Evolutionary conservation across 2,329 filamentous ascomycete genomes (phyloP).

Genomic region (Fusarium concolor): DNA sequence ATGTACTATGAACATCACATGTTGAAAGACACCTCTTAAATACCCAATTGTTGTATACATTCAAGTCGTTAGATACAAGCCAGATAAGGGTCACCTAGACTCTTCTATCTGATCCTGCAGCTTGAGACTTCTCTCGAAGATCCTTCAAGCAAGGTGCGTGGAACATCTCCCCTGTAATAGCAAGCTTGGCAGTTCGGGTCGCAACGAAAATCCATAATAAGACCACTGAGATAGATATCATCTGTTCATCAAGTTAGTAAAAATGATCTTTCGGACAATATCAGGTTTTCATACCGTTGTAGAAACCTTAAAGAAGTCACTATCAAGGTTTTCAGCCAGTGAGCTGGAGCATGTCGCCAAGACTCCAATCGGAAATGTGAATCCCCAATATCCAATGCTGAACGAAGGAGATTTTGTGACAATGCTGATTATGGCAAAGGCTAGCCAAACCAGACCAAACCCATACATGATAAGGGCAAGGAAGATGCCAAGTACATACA

Average conservation of each 20-base stretch:
- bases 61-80: neutral
- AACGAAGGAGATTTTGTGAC: slow-evolving; percentile 57
- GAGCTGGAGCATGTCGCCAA: slow-evolving; percentile 56
- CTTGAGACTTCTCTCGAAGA: slow-evolving; percentile 49
- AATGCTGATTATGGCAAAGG: slow-evolving; percentile 57
- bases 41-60: neutral
- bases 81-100: slow-evolving; percentile 35
- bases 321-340: slow-evolving; percentile 56
- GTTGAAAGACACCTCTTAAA: neutral
- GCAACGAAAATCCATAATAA: slow-evolving; percentile 58
- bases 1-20: no score
- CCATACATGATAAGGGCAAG: slow-evolving; percentile 58
- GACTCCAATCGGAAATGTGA: slow-evolving; percentile 61
- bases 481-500: slow-evolving; percentile 69
- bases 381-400: slow-evolving; percentile 62
- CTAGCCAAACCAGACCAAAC: slow-evolving; percentile 58
- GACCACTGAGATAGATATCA: slow-evolving; percentile 56
- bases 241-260: slow-evolving; percentile 43
- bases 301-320: slow-evolving; percentile 57
- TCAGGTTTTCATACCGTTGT: slow-evolving; percentile 48
- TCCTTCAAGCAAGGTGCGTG: slow-evolving; percentile 58
- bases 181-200: slow-evolving; percentile 53
- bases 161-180: slow-evolving; percentile 57
- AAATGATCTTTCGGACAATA: neutral
- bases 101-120: slow-evolving; percentile 43